These are phyloP conservation scores for Chaetomiaceae sp. DNA, from an alignment of 2,329 filamentous ascomycete species.

Conservation along the genomic window DNA sequence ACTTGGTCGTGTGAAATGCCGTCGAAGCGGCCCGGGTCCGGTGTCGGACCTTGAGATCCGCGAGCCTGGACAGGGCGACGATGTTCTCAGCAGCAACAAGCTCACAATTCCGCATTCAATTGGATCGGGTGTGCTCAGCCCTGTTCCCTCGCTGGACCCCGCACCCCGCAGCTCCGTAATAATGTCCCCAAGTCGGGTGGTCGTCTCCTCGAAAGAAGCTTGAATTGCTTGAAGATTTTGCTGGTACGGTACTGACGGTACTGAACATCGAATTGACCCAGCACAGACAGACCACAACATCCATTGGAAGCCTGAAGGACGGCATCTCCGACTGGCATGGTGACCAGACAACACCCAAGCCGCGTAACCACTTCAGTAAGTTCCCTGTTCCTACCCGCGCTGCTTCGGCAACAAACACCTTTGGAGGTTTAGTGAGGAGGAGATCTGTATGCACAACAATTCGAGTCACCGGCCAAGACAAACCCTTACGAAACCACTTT, in stretches of 20 bases:
- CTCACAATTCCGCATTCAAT: too few species aligned
- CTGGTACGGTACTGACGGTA: too few species aligned
- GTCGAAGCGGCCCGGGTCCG: not conserved
- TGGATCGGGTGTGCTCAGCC: not conserved
- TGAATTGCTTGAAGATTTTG: too few species aligned
- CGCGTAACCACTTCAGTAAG: too few species aligned
- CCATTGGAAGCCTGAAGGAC: too few species aligned
- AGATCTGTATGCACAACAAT: too few species aligned
- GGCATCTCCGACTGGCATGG: too few species aligned
- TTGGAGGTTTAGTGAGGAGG: constrained; percentile 8
- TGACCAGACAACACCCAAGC: too few species aligned
- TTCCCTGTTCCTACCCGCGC: not conserved
- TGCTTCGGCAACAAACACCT: constrained; percentile 1
- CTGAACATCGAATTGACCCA: too few species aligned
- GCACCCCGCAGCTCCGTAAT: not conserved
- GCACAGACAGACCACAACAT: too few species aligned
- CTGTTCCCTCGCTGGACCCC: not conserved
- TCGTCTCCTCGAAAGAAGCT: not conserved
- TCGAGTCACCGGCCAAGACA: too few species aligned
- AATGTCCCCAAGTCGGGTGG: not conserved
- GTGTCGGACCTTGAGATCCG: constrained; percentile 1
- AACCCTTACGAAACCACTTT: too few species aligned
- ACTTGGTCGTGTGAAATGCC: not conserved
- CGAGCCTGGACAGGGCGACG: not conserved
- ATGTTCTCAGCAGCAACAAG: not conserved